Percentiles rank a stretch among this genome's conserved stretches.
Conservation (phyloP, 2,329 filamentous ascomycete genomes). For the Venturia oleaginea region DNA sequence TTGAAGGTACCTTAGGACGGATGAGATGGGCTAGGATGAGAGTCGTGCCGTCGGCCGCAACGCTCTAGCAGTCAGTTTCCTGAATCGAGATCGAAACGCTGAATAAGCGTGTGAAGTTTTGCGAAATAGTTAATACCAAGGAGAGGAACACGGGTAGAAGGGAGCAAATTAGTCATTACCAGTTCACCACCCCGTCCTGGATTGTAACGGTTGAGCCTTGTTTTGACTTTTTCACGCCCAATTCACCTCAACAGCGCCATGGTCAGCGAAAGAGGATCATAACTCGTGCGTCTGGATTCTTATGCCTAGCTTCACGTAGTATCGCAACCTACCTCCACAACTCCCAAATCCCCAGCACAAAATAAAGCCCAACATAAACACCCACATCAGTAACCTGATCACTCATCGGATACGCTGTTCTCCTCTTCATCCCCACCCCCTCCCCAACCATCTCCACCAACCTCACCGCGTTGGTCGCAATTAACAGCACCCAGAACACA, state of each 20-base stretch:
- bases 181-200: too few relatives aligned
- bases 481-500: background rate
- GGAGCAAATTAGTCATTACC: too few relatives aligned
- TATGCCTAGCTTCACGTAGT: background rate
- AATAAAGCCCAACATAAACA: background rate
- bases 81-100: background rate
- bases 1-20: background rate
- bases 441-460: conserved; percentile 3
- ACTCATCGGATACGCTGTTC: background rate
- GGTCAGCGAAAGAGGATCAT: background rate
- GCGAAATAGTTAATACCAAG: background rate
- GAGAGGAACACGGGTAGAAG: background rate
- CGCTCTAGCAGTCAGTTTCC: background rate
- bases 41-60: too few relatives aligned
- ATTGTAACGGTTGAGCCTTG: too few relatives aligned
- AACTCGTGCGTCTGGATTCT: background rate
- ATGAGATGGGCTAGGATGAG: background rate
- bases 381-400: conserved; percentile 2
- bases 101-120: background rate
- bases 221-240: too few relatives aligned
- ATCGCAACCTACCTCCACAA: background rate
- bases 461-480: background rate
- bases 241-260: background rate
- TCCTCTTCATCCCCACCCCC: background rate
- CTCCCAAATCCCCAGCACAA: background rate